Evolutionary conservation across 148 eudicot genomes (phyloP), one percentile per base, ranked within the genome.

Genomic region (Cornus florida): DNA sequence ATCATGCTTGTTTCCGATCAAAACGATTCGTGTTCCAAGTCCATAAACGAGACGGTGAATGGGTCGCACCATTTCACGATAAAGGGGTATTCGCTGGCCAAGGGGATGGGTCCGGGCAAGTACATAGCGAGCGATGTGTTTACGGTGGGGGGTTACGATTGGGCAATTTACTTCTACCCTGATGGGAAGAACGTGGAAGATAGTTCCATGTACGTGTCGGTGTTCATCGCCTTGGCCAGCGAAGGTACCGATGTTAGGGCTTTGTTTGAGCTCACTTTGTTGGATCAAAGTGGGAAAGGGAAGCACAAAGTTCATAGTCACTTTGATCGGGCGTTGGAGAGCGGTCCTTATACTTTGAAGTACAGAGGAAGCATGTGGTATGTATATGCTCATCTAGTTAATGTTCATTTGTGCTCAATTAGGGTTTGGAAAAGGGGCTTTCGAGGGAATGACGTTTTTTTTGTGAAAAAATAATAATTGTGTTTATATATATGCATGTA

Each of bases 311-410:
- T 95, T 20, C 97, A 95, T 80, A 95, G 97, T 41, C 98, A 95
- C 81, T 95, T 95, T 62, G 88, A 92, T 72, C 91, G 98, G 13
- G 91, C 92, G 71, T 84, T 91, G 41, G 98, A 95, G 85, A 88
- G 95, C 64, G 97, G 97, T 10, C 98, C 98, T 10, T 95, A 95
- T 79, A 87, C 95, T 23, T 79, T 95, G 28, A 95, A 95, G 90
- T 93, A 93, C 38, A 88, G 85, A 72, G 98, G 98, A 56, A 95
- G 98, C 88, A 95, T 95, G 98, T 95, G 98, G 98, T 95, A 86
- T 82, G 88, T 74, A 17, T 16, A 46, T 11, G 38, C 5, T 35
- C 38, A 35, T 35, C 38, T 35, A 23, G 3, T 38, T 7, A 2
- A 19, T 72, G 10, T 50, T 73, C 35, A 0, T 28, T 50, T 56